Percentiles rank a stretch among this genome's conserved stretches.
Evolutionary conservation across 495 filamentous ascomycete species (phyloP).

Genomic region (Umbilicaria muhlenbergii): DNA sequence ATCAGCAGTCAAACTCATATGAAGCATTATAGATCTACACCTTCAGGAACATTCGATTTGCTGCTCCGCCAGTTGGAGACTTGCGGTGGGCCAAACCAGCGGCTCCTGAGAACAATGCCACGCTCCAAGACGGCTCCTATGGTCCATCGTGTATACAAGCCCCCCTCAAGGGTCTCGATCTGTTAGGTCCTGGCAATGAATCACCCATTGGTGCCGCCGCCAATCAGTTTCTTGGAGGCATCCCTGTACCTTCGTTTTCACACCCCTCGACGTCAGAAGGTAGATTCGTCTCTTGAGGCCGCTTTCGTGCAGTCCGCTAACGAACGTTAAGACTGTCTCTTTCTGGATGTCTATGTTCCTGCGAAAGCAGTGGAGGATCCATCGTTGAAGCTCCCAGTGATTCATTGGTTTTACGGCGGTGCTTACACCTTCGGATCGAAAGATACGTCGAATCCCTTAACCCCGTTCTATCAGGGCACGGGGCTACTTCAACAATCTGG

Average conservation of each 20-base stretch:
- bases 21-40: constrained; percentile 18
- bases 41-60: constrained; percentile 44
- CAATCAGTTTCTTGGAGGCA: constrained; percentile 21
- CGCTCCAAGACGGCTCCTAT: constrained; percentile 34
- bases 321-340: constrained; percentile 22
- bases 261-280: constrained; percentile 7
- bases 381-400: constrained; percentile 14
- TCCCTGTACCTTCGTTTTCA: constrained; percentile 8
- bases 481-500: constrained; percentile 16
- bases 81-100: constrained; percentile 40
- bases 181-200: constrained; percentile 19
- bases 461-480: constrained; percentile 14
- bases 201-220: constrained; percentile 20
- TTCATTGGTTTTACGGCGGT: constrained; percentile 20
- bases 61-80: constrained; percentile 34
- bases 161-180: constrained; percentile 19
- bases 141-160: constrained; percentile 30
- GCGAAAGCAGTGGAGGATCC: constrained; percentile 19
- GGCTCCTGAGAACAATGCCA: constrained; percentile 27
- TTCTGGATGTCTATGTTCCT: constrained; percentile 26
- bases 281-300: background rate
- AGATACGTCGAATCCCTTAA: constrained; percentile 6
- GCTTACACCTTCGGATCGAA: constrained; percentile 16
- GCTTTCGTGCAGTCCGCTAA: background rate
- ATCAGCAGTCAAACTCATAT: background rate